Evolutionary conservation across 495 filamentous ascomycete genomes (phyloP).

Genomic region (Acidiella bohemica): DNA sequence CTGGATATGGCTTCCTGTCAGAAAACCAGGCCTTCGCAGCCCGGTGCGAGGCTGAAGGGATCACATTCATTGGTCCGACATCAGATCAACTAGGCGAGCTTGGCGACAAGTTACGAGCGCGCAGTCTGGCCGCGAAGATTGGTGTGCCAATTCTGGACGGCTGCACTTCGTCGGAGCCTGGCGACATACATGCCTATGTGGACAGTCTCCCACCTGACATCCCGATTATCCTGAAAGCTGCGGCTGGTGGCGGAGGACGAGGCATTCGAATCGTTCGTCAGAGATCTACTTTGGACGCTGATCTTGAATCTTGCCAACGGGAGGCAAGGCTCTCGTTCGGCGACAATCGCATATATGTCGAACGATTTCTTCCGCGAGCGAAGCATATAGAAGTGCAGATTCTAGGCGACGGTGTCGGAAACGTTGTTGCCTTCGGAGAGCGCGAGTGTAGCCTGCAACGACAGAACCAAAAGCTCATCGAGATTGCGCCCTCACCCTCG

Average conservation of each 20-base stretch:
- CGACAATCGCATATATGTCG: slow-evolving; percentile 38
- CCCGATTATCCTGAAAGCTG: slow-evolving; percentile 43
- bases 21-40: slow-evolving; percentile 43
- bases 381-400: slow-evolving; percentile 32
- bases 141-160: slow-evolving; percentile 42
- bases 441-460: slow-evolving; percentile 31
- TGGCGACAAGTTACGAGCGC: slow-evolving; percentile 45
- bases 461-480: slow-evolving; percentile 31
- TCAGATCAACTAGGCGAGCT: slow-evolving; percentile 37
- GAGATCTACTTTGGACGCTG: slow-evolving; percentile 20
- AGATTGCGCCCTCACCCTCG: slow-evolving; percentile 33
- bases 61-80: slow-evolving; percentile 43
- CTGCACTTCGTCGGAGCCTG: slow-evolving; percentile 31
- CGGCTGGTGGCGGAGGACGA: slow-evolving; percentile 30
- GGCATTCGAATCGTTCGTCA: slow-evolving; percentile 29
- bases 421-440: slow-evolving; percentile 30
- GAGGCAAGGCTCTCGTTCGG: slow-evolving; percentile 40
- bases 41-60: slow-evolving; percentile 39
- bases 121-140: slow-evolving; percentile 39
- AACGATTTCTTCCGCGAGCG: slow-evolving; percentile 31
- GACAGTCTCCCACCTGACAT: slow-evolving; percentile 38
- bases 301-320: slow-evolving; percentile 21
- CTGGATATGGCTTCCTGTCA: slow-evolving; percentile 51
- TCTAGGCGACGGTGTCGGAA: slow-evolving; percentile 27
- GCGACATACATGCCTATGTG: slow-evolving; percentile 27